Percentiles rank a stretch among this genome's conserved stretches.
Conservation (phyloP, 2,329 filamentous ascomycete genomes). For the Aspergillus sp. region DNA sequence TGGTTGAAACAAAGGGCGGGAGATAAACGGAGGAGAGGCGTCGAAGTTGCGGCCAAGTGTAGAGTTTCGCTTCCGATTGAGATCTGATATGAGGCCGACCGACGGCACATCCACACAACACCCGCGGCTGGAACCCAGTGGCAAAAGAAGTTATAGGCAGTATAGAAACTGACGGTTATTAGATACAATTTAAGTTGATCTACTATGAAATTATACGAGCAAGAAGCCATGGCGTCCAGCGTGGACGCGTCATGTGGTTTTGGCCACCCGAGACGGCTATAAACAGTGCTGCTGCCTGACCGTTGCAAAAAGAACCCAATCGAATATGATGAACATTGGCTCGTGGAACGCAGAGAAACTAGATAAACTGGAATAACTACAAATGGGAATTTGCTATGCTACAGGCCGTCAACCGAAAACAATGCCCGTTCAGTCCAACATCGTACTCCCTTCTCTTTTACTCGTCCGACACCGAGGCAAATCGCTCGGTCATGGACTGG, state of each 20-base stretch:
- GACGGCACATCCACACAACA: not conserved
- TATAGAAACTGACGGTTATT: not conserved
- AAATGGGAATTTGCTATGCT: constrained; percentile 31
- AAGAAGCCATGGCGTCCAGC: not conserved
- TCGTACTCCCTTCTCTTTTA: constrained; percentile 44
- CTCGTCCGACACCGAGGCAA: constrained; percentile 92
- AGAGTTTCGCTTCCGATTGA: not conserved
- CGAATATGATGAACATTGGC: too few species aligned
- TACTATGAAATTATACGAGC: too few species aligned
- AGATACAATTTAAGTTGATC: too few species aligned
- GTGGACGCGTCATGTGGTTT: constrained; percentile 13
- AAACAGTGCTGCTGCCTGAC: constrained; percentile 10
- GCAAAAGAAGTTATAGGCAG: not conserved
- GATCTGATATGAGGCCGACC: too few species aligned
- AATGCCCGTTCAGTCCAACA: not conserved
- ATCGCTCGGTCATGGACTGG: constrained; percentile 93
- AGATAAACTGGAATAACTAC: constrained; percentile 23
- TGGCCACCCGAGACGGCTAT: constrained; percentile 9
- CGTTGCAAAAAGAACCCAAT: too few species aligned
- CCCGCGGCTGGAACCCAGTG: not conserved
- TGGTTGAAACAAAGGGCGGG: not conserved
- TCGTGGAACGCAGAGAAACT: not conserved
- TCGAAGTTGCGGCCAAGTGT: constrained; percentile 2
- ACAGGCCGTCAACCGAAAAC: constrained; percentile 11
- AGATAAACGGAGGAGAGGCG: not conserved